A percentile compares a stretch with the other conserved stretches of the same genome.
Conservation (phyloP, 2,329 filamentous ascomycete genomes). For the Mycocentrospora acerina region DNA sequence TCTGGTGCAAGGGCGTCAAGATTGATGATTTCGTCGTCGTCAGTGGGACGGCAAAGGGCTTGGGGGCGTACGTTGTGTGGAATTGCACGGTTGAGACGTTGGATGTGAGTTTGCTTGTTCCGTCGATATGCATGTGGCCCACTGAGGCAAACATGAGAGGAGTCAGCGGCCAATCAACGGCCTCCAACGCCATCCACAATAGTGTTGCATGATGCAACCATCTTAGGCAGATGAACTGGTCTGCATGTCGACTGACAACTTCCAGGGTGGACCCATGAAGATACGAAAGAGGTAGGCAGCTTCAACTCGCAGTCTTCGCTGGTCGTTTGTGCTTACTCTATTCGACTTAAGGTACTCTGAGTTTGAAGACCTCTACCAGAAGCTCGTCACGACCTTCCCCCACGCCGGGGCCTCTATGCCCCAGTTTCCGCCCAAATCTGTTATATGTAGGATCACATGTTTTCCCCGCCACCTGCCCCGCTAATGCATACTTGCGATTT, state of each 20-base stretch:
- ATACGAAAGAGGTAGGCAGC: slow-evolving; percentile 58
- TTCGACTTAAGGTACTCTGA: slow-evolving; percentile 85
- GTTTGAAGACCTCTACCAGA: slow-evolving; percentile 78
- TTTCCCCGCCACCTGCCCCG: slow-evolving; percentile 15
- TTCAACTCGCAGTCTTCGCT: neutral
- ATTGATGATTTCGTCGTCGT: slow-evolving; percentile 65
- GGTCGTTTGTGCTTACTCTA: slow-evolving; percentile 18
- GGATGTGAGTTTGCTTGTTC: slow-evolving; percentile 60
- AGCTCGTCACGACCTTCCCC: slow-evolving; percentile 78
- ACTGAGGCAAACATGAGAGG: slow-evolving; percentile 6
- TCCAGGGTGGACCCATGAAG: slow-evolving; percentile 57
- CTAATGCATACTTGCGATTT: slow-evolving; percentile 16
- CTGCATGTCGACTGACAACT: slow-evolving; percentile 12
- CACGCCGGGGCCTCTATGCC: slow-evolving; percentile 83
- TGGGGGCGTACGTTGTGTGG: slow-evolving; percentile 95
- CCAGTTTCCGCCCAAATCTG: slow-evolving; percentile 84
- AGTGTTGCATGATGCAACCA: slow-evolving; percentile 3
- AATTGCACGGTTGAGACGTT: slow-evolving; percentile 86
- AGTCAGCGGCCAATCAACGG: slow-evolving; percentile 18
- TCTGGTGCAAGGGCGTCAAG: slow-evolving; percentile 64
- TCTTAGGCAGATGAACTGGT: neutral
- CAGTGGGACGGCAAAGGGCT: slow-evolving; percentile 56
- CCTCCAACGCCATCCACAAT: neutral
- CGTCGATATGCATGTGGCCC: slow-evolving; percentile 17
- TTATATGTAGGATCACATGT: slow-evolving; percentile 65